A percentile compares a stretch with the other conserved stretches of the same genome.
phyloP scores from a whole-genome alignment of 1,139 yeast species.

The Pichia norvegensis region DNA sequence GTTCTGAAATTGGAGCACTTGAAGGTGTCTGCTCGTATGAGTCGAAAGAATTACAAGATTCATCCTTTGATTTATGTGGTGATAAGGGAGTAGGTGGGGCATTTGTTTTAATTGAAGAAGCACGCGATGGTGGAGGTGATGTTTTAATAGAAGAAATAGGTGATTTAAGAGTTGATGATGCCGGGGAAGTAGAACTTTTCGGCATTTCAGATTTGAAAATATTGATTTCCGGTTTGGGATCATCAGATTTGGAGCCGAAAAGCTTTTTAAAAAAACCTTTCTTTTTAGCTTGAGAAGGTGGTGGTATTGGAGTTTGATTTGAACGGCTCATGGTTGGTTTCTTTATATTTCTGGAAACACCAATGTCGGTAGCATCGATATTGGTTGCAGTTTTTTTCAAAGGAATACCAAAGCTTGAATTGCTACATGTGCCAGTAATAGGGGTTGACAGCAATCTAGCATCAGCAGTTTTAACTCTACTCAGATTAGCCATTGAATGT shows the following conservation, averaged over 20 bases:
- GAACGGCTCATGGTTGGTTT: background rate
- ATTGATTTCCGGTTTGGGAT: constrained; percentile 4
- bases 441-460: constrained; percentile 12
- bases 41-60: background rate
- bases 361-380: constrained; percentile 18
- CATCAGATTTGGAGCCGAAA: constrained; percentile 30
- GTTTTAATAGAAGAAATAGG: background rate
- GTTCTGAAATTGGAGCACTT: constrained; percentile 11
- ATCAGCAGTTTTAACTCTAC: constrained; percentile 23
- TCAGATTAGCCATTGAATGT: constrained; percentile 12
- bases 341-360: constrained; percentile 2
- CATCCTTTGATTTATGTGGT: background rate
- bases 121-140: background rate
- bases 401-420: constrained; percentile 1
- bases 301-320: constrained; percentile 3
- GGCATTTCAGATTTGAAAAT: constrained; percentile 1
- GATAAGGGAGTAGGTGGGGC: background rate
- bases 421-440: constrained; percentile 2
- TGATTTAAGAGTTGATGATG: background rate
- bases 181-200: background rate
- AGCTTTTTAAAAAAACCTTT: constrained; percentile 27
- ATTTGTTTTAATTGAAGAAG: background rate
- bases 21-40: background rate
- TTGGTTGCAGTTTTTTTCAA: constrained; percentile 25
- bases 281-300: constrained; percentile 16